Base-by-base conservation (phyloP, 2,329 filamentous ascomycete species). In the Phialemoniopsis sp. region DNA sequence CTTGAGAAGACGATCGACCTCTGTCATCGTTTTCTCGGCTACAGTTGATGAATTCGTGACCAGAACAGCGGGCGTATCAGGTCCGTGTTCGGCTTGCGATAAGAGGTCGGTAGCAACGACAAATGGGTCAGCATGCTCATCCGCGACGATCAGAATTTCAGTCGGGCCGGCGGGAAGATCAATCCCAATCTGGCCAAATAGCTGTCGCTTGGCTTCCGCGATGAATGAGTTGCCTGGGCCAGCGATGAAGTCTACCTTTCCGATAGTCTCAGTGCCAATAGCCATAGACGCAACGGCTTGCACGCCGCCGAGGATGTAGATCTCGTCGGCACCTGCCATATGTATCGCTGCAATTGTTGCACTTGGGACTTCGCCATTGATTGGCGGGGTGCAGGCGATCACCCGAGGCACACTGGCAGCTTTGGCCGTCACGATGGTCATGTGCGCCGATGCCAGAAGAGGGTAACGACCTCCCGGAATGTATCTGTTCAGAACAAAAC, bases 231-330 rank as follows among this genome's bases (percentile, higher is more conserved):
- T 77, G 2, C 73, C 73, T 0, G 73, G 73, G 0, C 72, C 73
- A 1, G 72, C 72, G 38, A 79, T 67, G 35, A 79, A 74, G 48
- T 78, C 66, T 8, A 72, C 65, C 48, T 70, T 67, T 8, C 72
- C 72, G 72, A 78, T 76, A 13, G 67, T 64, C 48, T 73, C 76
- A 13, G 71, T 73, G 16, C 73, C 75, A 21, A 75, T 66, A 10
- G 73, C 72, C 55, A 81, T 79, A 82, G 62, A 80, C n/a, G 76
- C 78, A 39, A 80, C 78, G 31, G 73, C 73, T 50, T 78, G 73
- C 1, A 70, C 68, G 3, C 73, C 72, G 14, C 69, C 72, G 2
- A 76, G 57, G 32, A 76, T 59, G 45, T 58, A 72, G 45, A 76
- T 75, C 18, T 66, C 63, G 45, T 75, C 71, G 4, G 70, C 71